phyloP scores from a whole-genome alignment of 768 basidiomycete species.

The Hemileccinum rubropunctum region DNA sequence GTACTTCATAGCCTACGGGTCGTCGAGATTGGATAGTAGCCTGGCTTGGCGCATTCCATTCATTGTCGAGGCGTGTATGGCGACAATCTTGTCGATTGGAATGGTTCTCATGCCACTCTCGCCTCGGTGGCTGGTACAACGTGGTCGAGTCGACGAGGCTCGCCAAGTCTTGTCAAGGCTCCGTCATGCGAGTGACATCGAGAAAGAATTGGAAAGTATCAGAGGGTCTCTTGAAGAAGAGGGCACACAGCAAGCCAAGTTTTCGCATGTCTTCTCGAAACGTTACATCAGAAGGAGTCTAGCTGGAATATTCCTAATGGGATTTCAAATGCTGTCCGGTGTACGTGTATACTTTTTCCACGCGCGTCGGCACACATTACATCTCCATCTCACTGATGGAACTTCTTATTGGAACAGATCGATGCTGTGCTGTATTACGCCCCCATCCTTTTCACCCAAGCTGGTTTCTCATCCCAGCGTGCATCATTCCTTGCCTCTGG shows the following conservation, averaged over 20 bases:
- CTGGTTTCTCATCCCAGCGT: constrained; percentile 46
- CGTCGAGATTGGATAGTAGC: constrained; percentile 20
- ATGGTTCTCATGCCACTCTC: constrained; percentile 23
- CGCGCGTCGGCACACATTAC: neutral
- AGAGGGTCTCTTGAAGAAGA: constrained; percentile 23
- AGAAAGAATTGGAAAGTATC: constrained; percentile 23
- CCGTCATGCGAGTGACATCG: constrained; percentile 9
- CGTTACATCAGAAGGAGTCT: constrained; percentile 33
- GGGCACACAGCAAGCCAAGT: constrained; percentile 16
- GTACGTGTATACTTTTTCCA: constrained; percentile 10
- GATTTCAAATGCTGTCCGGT: constrained; percentile 39
- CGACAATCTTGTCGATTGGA: constrained; percentile 15
- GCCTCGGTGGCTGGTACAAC: constrained; percentile 31
- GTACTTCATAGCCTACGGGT: constrained; percentile 25
- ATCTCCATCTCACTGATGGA: neutral
- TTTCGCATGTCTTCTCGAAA: constrained; percentile 29
- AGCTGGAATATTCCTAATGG: constrained; percentile 32
- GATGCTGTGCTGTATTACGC: constrained; percentile 38
- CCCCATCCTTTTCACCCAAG: constrained; percentile 47
- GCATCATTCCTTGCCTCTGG: constrained; percentile 51
- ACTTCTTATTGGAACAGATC: constrained; percentile 15
- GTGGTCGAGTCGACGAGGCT: constrained; percentile 32
- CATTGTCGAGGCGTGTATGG: constrained; percentile 24
- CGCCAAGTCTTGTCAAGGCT: constrained; percentile 25
- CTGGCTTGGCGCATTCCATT: constrained; percentile 30